Conservation (phyloP, 139 green algal species). For the Chlamydomonas sphaeroides region DNA sequence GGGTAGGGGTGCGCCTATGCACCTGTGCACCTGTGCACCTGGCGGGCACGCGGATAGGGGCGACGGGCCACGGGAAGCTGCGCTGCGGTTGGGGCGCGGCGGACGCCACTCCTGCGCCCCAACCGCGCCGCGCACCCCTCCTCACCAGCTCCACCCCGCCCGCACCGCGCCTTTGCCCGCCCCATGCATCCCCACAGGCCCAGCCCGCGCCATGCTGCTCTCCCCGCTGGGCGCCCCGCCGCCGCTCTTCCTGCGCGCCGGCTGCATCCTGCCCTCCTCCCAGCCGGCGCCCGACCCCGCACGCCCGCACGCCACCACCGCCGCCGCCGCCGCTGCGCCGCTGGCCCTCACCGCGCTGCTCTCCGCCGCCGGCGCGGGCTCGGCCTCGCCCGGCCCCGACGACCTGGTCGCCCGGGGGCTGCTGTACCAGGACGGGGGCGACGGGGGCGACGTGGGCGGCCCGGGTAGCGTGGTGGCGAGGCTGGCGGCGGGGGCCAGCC, state of each 20-base stretch:
- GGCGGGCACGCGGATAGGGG: background rate
- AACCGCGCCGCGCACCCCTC: too few relatives aligned
- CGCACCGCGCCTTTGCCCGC: background rate
- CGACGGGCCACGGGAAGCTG: too few relatives aligned
- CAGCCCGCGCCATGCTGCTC: background rate
- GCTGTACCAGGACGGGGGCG: background rate
- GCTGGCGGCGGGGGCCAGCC: background rate
- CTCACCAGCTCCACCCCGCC: too few relatives aligned
- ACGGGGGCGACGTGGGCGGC: background rate
- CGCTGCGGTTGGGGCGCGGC: too few relatives aligned
- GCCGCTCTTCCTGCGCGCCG: conserved; percentile 15
- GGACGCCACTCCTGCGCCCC: too few relatives aligned
- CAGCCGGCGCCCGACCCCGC: background rate
- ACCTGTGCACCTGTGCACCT: too few relatives aligned
- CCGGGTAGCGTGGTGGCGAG: background rate
- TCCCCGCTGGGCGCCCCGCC: conserved; percentile 11
- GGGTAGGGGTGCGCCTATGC: background rate
- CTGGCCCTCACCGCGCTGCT: conserved; percentile 10
- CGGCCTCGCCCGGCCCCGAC: background rate
- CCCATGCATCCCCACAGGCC: background rate
- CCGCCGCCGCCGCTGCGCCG: conserved; percentile 2
- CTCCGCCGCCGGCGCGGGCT: background rate
- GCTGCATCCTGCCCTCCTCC: background rate
- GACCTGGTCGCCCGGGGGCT: background rate
- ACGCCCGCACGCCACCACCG: conserved; percentile 22